phyloP scores from a whole-genome alignment of 108 stramenopile genomes.

The Epipyxis sp. region DNA sequence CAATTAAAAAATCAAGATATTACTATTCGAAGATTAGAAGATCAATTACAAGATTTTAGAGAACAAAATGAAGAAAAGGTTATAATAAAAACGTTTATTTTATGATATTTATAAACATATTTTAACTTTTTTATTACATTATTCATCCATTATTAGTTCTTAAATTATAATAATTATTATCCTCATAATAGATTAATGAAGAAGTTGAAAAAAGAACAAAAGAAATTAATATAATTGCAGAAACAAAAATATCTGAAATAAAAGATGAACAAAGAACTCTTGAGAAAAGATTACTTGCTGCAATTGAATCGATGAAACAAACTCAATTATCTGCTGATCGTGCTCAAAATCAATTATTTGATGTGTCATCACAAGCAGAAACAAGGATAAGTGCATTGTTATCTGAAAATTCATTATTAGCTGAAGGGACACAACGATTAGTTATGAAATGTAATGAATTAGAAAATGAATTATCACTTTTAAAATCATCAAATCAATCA shows the following conservation, averaged over 20 bases:
- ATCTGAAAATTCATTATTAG: not conserved
- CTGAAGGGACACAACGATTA: not conserved
- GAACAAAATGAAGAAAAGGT: conserved; percentile 37
- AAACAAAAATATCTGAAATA: conserved; percentile 31
- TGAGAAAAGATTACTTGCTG: conserved; percentile 16
- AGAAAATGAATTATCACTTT: not conserved
- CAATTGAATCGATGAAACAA: not conserved
- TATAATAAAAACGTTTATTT: no score
- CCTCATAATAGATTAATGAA: no score
- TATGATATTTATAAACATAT: no score
- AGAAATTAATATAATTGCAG: conserved; percentile 33
- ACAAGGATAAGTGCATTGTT: conserved; percentile 6
- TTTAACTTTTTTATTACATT: no score
- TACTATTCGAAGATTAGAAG: conserved; percentile 49
- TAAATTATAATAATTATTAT: no score
- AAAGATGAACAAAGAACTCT: conserved; percentile 38
- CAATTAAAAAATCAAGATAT: conserved; percentile 54
- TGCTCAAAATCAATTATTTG: not conserved
- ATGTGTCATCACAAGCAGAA: not conserved
- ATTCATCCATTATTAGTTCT: no score
- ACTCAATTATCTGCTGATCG: not conserved
- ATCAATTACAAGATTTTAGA: conserved; percentile 35
- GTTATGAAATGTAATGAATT: not conserved
- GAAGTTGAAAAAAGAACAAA: conserved; percentile 24
- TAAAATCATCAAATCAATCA: not conserved